Conservation (phyloP, 345 rosid genomes). For the Boechera stricta region DNA sequence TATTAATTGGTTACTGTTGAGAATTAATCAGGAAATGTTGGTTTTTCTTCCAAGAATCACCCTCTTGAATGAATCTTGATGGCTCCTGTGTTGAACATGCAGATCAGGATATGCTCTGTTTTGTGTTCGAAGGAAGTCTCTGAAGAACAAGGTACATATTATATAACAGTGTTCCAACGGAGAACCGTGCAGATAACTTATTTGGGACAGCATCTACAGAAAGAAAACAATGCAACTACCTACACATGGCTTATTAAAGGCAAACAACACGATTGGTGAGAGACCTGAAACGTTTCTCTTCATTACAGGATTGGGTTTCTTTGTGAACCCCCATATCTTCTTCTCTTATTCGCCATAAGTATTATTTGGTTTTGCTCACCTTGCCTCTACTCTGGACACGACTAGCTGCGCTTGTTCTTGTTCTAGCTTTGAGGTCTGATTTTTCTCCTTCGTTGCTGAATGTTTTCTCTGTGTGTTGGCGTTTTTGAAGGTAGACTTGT, state of each 20-base stretch:
- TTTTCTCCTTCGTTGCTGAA: constrained; percentile 43
- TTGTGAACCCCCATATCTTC: constrained; percentile 26
- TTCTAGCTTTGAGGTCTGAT: constrained; percentile 44
- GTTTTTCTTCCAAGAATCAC: constrained; percentile 11
- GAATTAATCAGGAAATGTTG: constrained; percentile 11
- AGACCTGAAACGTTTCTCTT: constrained; percentile 26
- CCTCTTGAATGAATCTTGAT: constrained; percentile 36
- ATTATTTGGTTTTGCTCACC: constrained; percentile 50
- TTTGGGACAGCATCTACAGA: constrained; percentile 26
- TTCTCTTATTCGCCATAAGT: not conserved
- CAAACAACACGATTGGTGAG: constrained; percentile 44
- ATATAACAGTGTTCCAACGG: constrained; percentile 38
- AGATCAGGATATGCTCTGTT: constrained; percentile 29
- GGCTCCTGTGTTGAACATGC: constrained; percentile 33
- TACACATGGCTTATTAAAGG: constrained; percentile 40
- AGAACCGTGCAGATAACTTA: constrained; percentile 39
- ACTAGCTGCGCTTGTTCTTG: constrained; percentile 54
- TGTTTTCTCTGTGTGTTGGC: constrained; percentile 36
- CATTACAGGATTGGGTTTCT: constrained; percentile 31
- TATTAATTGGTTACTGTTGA: not conserved
- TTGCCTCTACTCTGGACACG: constrained; percentile 52
- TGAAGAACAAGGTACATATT: constrained; percentile 38
- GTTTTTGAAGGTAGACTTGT: constrained; percentile 46
- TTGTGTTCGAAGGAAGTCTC: constrained; percentile 16
- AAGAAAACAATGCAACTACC: constrained; percentile 40